A percentile compares a stretch with the other conserved stretches of the same genome.
phyloP scores from a whole-genome alignment of 805 yeast species.

The Helenozyma rhizophorensis region DNA sequence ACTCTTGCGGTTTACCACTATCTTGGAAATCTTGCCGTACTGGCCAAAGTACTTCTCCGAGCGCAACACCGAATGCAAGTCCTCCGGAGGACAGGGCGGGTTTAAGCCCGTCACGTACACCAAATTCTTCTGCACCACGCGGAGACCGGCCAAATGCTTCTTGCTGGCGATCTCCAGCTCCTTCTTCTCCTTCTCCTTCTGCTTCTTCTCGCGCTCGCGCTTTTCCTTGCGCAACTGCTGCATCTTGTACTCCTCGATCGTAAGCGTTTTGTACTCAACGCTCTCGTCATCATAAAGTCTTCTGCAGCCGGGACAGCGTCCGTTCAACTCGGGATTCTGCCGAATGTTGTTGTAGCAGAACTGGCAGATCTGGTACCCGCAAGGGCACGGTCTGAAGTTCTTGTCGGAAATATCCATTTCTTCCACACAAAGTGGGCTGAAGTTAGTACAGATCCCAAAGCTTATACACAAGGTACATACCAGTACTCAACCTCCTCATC shows the following conservation, averaged over 20 bases:
- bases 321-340: conserved; percentile 91
- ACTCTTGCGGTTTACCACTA: conserved; percentile 81
- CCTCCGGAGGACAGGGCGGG: conserved; percentile 79
- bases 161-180: conserved; percentile 82
- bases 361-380: conserved; percentile 98
- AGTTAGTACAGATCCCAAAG: conserved; percentile 15
- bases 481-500: conserved; percentile 80
- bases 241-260: conserved; percentile 81
- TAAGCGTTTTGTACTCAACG: conserved; percentile 78
- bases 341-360: conserved; percentile 96
- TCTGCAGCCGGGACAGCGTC: conserved; percentile 97
- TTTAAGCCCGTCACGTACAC: conserved; percentile 95
- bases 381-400: conserved; percentile 98
- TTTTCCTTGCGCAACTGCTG: conserved; percentile 79
- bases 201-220: conserved; percentile 77
- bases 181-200: conserved; percentile 84
- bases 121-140: conserved; percentile 96
- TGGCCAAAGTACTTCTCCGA: conserved; percentile 97
- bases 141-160: conserved; percentile 91
- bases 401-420: conserved; percentile 96
- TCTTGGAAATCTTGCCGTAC: conserved; percentile 90
- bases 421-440: conserved; percentile 91
- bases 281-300: conserved; percentile 88
- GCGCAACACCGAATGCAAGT: conserved; percentile 73
- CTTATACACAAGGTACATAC: conserved; percentile 29